Evolutionary conservation across 2,329 filamentous ascomycete species (phyloP).

Genomic region (Sordariomycetes sp.): DNA sequence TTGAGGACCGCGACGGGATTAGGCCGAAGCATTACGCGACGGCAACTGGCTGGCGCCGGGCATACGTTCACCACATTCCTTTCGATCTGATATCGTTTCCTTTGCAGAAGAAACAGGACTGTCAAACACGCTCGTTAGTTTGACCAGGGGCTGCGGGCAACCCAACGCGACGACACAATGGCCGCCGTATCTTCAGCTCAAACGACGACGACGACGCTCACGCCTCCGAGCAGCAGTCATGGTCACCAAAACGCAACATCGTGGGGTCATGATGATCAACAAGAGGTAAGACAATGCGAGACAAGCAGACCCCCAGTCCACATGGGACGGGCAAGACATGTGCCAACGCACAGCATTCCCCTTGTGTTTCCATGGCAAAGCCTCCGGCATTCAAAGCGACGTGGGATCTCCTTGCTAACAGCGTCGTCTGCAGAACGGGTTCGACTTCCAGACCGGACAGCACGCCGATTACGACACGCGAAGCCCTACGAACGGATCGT

Average conservation of each 20-base stretch:
- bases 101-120: background rate
- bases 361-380: background rate
- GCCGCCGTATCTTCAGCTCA: slow-evolving; percentile 42
- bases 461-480: background rate
- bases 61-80: background rate
- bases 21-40: too few relatives aligned
- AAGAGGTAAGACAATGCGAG: slow-evolving; percentile 28
- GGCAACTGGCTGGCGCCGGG: too few relatives aligned
- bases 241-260: slow-evolving; percentile 32
- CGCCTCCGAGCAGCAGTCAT: slow-evolving; percentile 39
- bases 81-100: background rate
- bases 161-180: slow-evolving; percentile 25
- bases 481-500: background rate
- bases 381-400: too few relatives aligned
- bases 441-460: slow-evolving; percentile 8
- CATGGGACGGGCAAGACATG: too few relatives aligned
- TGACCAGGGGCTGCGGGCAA: slow-evolving; percentile 19
- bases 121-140: too few relatives aligned
- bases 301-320: too few relatives aligned
- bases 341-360: background rate
- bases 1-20: too few relatives aligned
- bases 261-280: slow-evolving; percentile 29
- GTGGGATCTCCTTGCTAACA: too few relatives aligned
- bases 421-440: slow-evolving; percentile 5
- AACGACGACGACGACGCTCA: slow-evolving; percentile 35